Evolutionary conservation across 495 filamentous ascomycete species (phyloP), one percentile per base, ranked within the genome.

Genomic region (Monascus purpureus): DNA sequence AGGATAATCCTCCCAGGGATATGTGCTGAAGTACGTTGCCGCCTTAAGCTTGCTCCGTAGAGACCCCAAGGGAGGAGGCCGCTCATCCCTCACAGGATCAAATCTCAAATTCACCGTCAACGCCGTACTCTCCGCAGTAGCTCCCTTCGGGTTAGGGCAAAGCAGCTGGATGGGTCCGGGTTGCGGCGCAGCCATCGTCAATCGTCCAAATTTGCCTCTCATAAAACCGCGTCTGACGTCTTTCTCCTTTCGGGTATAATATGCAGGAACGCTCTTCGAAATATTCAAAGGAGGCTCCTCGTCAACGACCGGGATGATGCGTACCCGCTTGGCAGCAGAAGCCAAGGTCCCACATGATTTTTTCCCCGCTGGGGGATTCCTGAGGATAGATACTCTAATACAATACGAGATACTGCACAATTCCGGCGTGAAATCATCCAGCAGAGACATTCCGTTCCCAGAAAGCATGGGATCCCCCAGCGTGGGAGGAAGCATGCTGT

Each of bases 361-460:
- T 59, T 61, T 23, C 43, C 37, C 24, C 9, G 37, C 31, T 35
- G 39, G 12, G 15, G 31, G 34, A 31, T 31, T 55, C 56, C 35
- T 61, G 23, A 65, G 48, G 25, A 70, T 55, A 19, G 61, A 64
- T 2, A 66, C 80, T 36, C 74, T 75, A 45, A 97, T 60, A 8
- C 54, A 54, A 52, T 97, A 97, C 15, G 70, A 55, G 27, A 97
- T 68, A 19, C 65, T 70, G 15, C 68, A 61, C 90, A 94, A 94
- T 6, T 77, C 61, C 1, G 90, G 88, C 1, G 83, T 54, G 53
- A 90, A 64, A 46, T 96, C 92, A 45, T 95, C 81, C n/a, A 72
- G 46, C 13, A 72, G 45, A 2, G 50, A 43, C 24, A 55, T 65
- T 8, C 66, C 68, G 31, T 61, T 46, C 19, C 63, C 63, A 7